phyloP scores from a whole-genome alignment of 129 eudicot genomes.

The carrot (Daucus carota) region DH1_v3.0 NC_030382.2:43074001-43074500 shows the following conservation, averaged over 20 bases:
- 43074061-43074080: neutral
- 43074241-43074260: too few relatives aligned
- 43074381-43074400: neutral
- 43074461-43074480: neutral
- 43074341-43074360: too few relatives aligned
- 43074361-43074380: neutral
- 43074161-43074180: constrained; percentile 82
- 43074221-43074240: too few relatives aligned
- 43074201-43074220: too few relatives aligned
- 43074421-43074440: neutral
- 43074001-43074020: too few relatives aligned
- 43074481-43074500: neutral
- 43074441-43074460: neutral
- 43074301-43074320: too few relatives aligned
- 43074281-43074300: too few relatives aligned
- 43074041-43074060: neutral
- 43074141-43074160: constrained; percentile 86
- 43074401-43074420: too few relatives aligned
- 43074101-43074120: constrained; percentile 73
- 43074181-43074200: constrained; percentile 98
- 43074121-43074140: constrained; percentile 95
- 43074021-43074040: too few relatives aligned
- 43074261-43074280: too few relatives aligned
- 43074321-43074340: too few relatives aligned
- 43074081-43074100: neutral